phyloP scores from a whole-genome alignment of 805 yeast genomes.

The Kazachstania africana region DNA sequence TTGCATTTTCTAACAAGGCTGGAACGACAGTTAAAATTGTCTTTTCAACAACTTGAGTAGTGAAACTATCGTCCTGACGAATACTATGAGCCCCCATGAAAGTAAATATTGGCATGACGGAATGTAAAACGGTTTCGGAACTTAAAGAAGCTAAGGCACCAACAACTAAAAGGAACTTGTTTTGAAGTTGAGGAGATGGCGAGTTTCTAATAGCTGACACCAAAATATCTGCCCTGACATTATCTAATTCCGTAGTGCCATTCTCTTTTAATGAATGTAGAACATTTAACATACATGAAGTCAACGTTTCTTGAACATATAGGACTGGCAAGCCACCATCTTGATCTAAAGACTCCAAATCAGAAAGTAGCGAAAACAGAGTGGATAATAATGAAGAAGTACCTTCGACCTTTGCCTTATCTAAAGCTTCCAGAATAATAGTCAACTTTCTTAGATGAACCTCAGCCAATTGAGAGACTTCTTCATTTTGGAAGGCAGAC shows the following conservation, averaged over 20 bases:
- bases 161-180: constrained; percentile 70
- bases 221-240: constrained; percentile 78
- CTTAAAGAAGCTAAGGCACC: constrained; percentile 79
- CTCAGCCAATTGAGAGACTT: constrained; percentile 64
- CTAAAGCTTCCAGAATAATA: constrained; percentile 67
- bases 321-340: constrained; percentile 88
- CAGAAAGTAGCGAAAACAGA: constrained; percentile 53
- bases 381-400: constrained; percentile 37
- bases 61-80: constrained; percentile 92
- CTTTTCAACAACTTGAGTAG: constrained; percentile 83
- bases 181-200: constrained; percentile 89
- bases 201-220: constrained; percentile 86
- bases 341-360: constrained; percentile 71
- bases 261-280: constrained; percentile 42
- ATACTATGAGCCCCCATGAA: constrained; percentile 98
- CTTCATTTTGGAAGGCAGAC: constrained; percentile 59
- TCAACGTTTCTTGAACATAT: constrained; percentile 83
- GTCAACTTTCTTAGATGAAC: constrained; percentile 69
- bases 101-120: constrained; percentile 98
- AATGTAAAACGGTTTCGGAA: constrained; percentile 85
- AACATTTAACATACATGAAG: constrained; percentile 69
- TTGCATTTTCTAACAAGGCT: constrained; percentile 50
- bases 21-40: constrained; percentile 86
- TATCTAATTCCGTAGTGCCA: constrained; percentile 41
- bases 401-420: constrained; percentile 29